phyloP scores from a whole-genome alignment of 306 rosid species.

The Ormosia emarginata region DNA sequence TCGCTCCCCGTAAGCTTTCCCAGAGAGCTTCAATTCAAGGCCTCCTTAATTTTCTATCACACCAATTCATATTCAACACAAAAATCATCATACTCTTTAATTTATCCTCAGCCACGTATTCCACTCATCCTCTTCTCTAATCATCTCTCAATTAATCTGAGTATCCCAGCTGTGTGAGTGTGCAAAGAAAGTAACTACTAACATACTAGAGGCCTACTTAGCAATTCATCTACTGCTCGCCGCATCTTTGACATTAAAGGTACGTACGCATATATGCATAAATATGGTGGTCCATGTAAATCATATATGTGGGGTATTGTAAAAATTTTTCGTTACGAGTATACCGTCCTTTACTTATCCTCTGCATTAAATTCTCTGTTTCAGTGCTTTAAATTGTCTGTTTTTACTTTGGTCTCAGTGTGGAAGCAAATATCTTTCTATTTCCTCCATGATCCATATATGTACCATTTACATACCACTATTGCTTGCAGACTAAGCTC shows the following conservation, averaged over 20 bases:
- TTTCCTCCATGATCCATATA: background rate
- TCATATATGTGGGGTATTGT: background rate
- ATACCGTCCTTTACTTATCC: background rate
- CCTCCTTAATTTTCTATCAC: background rate
- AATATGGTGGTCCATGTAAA: slow-evolving; percentile 14
- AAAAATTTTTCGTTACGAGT: background rate
- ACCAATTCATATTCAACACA: background rate
- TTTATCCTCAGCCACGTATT: background rate
- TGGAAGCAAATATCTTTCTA: background rate
- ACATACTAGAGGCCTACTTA: background rate
- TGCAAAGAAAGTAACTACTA: background rate
- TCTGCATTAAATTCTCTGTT: slow-evolving; percentile 20
- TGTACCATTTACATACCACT: background rate
- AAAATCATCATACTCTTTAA: background rate
- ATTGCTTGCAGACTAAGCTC: background rate
- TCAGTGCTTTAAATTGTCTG: background rate
- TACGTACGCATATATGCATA: background rate
- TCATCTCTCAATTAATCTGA: background rate
- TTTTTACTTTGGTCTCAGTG: background rate
- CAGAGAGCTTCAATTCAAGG: background rate
- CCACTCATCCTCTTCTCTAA: background rate
- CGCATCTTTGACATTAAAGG: slow-evolving; percentile 30
- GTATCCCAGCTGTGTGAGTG: background rate
- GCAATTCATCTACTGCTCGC: slow-evolving; percentile 6
- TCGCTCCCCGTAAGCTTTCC: background rate